Evolutionary conservation across 139 green algal genomes (phyloP), one percentile per base, ranked within the genome.

Genomic region (Chlorella sp.): DNA sequence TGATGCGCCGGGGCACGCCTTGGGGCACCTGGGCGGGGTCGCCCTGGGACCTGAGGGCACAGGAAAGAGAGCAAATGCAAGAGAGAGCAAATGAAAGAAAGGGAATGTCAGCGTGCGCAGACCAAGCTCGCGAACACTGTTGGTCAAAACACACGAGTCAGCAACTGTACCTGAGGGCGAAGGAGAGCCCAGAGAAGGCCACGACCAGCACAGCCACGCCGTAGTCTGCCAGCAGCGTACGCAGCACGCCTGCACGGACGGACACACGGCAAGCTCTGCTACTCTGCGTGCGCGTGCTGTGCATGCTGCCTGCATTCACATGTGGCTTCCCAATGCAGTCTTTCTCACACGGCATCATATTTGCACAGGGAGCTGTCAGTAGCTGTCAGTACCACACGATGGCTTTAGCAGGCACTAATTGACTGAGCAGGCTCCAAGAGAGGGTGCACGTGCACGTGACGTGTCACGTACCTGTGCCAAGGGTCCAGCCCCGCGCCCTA

Each of bases 161-260:
- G n/a, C n/a, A n/a, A n/a, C n/a, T n/a, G n/a, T n/a, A n/a, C n/a
- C n/a, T n/a, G n/a, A 94, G 20, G 6, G 83, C 82, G 76, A 83
- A 96, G 0, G 82, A 89, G 1, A 93, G 31, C 2, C 68, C 83
- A n/a, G 73, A 86, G 79, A 86, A 93, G 1, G 72, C 72, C 29
- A 94, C 68, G 6, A 97, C 87, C 72, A 89, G 78, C 4, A 94
- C 63, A 0, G 86, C 75, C 0, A 88, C 82, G 5, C 92, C 91
- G 36, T 97, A 97, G 74, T 97, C 93, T 24, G 93, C 90, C n/a
- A 95, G 55, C 1, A 95, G 49, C 26, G 42, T 72, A 1, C 92
- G 66, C 26, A 87, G 2, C 31, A 50, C 70, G 0, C 35, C 65
- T 67, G 30, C 62, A 31, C 4, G 62, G 20, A 64, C 17, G 10